Base-by-base conservation (phyloP, 1,139 yeast species). In the Pichia inconspicua region DNA sequence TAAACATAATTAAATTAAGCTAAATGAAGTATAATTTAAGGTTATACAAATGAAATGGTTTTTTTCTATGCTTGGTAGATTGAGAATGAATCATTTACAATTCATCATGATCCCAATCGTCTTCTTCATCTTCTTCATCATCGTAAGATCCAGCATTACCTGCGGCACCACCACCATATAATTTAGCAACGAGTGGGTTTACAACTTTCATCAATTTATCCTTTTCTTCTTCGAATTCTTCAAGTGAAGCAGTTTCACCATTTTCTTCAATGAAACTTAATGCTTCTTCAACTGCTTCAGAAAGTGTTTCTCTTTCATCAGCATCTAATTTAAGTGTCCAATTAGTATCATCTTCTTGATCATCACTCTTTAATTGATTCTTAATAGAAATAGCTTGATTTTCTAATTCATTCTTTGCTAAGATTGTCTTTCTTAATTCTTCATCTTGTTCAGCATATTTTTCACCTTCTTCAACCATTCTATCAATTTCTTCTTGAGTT, bases 181-280 rank as follows among this genome's bases (percentile, higher is more conserved):
- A 73, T 74, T 92, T 92, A 59, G 94, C 78, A 48, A 96, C 88
- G 64, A 92, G 89, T 67, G 97, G 97, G 70, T 82, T 83, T 46
- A 96, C 96, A 64, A 84, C 73, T 60, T 84, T 78, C 55, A 85
- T 79, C 67, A 92, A 79, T 65, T 84, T 80, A 68, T 89, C 95
- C 71, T 81, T 87, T 72, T 89, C 95, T 69, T 89, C 97, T 53
- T 88, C 95, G 61, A 86, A 84, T 64, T 92, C 98, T 69, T 89
- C 97, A 61, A 84, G 79, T 52, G 95, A 78, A 43, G 97, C 97
- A 32, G 66, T 59, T 51, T 86, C 94, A 63, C 80, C 84, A 71
- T 86, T 87, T 65, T 90, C 97, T 60, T 83, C 89, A 59, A 92
- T 73, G 82, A 94, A 92, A 69, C 85, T 96, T 58, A 84, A 70